These are phyloP conservation scores for Albophoma yamanashiensis DNA, from an alignment of 2,329 filamentous ascomycete genomes.

Conservation along the genomic window DNA sequence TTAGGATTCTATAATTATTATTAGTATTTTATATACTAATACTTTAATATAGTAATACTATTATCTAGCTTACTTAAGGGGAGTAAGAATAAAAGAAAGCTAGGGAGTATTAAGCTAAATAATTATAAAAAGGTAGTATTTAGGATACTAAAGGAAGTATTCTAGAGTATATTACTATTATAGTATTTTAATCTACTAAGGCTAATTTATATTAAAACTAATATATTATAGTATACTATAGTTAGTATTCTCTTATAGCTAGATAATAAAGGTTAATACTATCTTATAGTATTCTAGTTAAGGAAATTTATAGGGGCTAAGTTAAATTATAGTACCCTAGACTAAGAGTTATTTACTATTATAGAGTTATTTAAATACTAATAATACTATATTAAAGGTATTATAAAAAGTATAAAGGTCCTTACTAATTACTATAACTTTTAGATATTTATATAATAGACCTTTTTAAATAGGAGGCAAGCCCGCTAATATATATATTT, in stretches of 20 bases:
- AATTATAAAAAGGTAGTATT: neutral
- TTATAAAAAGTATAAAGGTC: no score
- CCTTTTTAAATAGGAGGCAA: neutral
- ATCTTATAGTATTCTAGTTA: neutral
- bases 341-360: neutral
- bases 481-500: neutral
- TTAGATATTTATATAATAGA: neutral
- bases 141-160: neutral
- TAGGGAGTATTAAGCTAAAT: neutral
- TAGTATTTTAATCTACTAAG: neutral
- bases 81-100: neutral
- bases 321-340: neutral
- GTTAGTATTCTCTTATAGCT: neutral
- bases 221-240: neutral
- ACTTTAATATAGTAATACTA: neutral
- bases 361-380: neutral
- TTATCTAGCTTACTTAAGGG: neutral
- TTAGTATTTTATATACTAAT: neutral
- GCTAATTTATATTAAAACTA: neutral
- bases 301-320: neutral
- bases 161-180: neutral
- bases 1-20: neutral
- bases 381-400: neutral
- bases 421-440: neutral
- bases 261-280: neutral